Evolutionary conservation across 805 yeast species (phyloP), one percentile per base, ranked within the genome.

Genomic region (Schwanniomyces pseudopolymorphus): DNA sequence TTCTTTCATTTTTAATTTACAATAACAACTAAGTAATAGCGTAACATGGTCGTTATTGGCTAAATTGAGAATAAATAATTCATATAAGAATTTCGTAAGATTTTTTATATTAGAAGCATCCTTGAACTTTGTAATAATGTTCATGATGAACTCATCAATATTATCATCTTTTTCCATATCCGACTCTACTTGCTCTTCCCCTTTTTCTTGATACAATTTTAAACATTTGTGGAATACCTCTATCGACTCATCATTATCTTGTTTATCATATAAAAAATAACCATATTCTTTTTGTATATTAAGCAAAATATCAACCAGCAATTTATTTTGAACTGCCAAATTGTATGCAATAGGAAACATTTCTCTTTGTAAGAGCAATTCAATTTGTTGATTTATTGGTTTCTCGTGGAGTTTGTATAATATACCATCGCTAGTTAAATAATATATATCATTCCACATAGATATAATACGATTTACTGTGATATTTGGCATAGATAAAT

Each of bases 21-120:
- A 87, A 57, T 85, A 83, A 42, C 92, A 83, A 49, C 92, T 85
- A 21, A 91, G 64, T 35, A 91, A 70, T 21, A 92, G 65, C 0
- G 96, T 90, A 5, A 89, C 77, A 62, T 92, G 97, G 58, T 90
- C 95, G 25, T 80, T 74, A n/a, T 80, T 79, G 0, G 96, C 84
- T 11, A 76, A 53, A 2, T 77, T 75, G 37, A 73, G 63, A 6
- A 75, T 75, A 44, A 86, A 72, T 52, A 90, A 70, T 10, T 77
- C 77, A 60, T 81, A 82, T 27, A 90, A 67, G 52, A 85, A 90
- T 36, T 71, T 70, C 0, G 89, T 77, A 55, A 91, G 66, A 48
- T 80, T 80, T 24, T 72, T 69, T 1, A 89, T 86, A 47, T 85
- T 84, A 5, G 87, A 81, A 17, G 89, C 84, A 49, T 85, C 95